Evolutionary conservation across 768 basidiomycete species (phyloP), one percentile per base, ranked within the genome.

Genomic region (Stropharia rugosoannulata): DNA sequence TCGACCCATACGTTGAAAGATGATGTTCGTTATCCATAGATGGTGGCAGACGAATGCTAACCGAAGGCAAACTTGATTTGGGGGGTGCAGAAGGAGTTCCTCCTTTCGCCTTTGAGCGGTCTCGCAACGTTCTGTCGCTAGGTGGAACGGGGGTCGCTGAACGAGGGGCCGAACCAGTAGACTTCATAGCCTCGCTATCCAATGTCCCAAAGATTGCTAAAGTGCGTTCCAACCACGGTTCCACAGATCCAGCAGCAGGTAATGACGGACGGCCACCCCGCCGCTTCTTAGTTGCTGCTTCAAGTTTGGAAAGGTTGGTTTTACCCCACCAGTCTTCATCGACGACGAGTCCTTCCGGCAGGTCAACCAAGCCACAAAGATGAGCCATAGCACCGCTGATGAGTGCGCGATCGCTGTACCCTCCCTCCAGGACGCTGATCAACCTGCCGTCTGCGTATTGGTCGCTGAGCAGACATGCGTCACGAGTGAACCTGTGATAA

Each of bases 341-440:
- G n/a, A 80, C 73, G 7, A 64, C 62, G 0, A 61, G 62, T 37
- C 46, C 45, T 60, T 43, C 47, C 5, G 67, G 59, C 18, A 70
- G 66, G 43, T 74, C 78, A 1, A 75, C 76, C 18, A 98, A 71
- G 4, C 95, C 95, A 6, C 75, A 73, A 1, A 96, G 68, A 66
- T 94, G 90, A 0, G 93, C 90, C 81, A 94, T 83, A 0, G 87
- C 80, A 0, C 90, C 96, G 59, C 90, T 93, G 5, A 77, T 84
- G 52, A 98, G 75, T 0, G 96, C 95, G 5, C 88, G 80, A 68
- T 98, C 94, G 62, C 91, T 92, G 65, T 98, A 98, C 1, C 95
- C 96, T 1, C 96, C 96, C 72, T 99, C 96, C 1, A 99, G 82
- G 0, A 98, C 90, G 62, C 92, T 94, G 38, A 98, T 78, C 5